Conservation (phyloP, 352 stramenopile genomes). For the Pilasporangium apinafurcum region DNA sequence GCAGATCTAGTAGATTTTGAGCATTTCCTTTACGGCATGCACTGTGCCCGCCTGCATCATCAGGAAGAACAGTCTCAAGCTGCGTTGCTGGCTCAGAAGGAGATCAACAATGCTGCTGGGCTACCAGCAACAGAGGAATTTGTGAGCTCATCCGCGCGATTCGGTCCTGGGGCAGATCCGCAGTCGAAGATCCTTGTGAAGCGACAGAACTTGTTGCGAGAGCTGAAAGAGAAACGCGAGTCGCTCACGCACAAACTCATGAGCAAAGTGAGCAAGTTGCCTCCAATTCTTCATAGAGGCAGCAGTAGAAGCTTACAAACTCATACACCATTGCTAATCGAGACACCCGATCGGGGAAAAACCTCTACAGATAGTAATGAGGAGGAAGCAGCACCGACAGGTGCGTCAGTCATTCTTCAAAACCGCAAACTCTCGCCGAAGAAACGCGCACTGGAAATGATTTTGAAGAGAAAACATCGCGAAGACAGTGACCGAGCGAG, state of each 20-base stretch:
- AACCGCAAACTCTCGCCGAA: constrained; percentile 63
- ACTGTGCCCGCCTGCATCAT: constrained; percentile 59
- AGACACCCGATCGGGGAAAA: constrained; percentile 1
- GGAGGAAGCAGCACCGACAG: constrained; percentile 23
- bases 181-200: constrained; percentile 54
- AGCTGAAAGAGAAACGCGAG: constrained; percentile 66
- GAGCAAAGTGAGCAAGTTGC: constrained; percentile 47
- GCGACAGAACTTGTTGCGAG: constrained; percentile 63
- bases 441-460: constrained; percentile 55
- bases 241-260: constrained; percentile 65
- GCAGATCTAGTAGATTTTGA: constrained; percentile 76
- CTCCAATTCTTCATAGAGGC: constrained; percentile 37
- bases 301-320: no score
- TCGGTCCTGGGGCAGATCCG: constrained; percentile 43
- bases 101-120: constrained; percentile 3
- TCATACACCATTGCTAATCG: background rate
- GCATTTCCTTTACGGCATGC: constrained; percentile 79
- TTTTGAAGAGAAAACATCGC: constrained; percentile 62
- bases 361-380: constrained; percentile 2
- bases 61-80: constrained; percentile 37
- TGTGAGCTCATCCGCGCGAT: constrained; percentile 48
- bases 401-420: constrained; percentile 50
- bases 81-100: background rate
- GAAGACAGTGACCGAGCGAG: constrained; percentile 15
- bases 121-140: constrained; percentile 22